Evolutionary conservation across 2,329 filamentous ascomycete genomes (phyloP).

Genomic region (Cadophora sp.): DNA sequence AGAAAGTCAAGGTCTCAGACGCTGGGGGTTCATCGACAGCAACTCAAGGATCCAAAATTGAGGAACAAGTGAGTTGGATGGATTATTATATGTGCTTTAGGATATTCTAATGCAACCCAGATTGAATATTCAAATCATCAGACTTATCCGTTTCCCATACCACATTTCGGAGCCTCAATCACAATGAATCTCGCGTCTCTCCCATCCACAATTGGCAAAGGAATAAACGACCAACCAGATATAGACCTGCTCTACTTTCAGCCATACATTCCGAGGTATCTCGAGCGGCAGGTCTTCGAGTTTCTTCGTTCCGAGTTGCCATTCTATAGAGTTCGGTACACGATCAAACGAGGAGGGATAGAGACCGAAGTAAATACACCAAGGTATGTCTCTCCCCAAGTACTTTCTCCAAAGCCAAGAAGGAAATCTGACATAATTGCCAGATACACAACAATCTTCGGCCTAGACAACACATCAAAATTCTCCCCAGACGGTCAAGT

Average conservation of each 20-base stretch:
- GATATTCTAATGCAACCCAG: slow-evolving; percentile 24
- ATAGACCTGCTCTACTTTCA: slow-evolving; percentile 79
- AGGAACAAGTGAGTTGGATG: slow-evolving; percentile 24
- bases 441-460: slow-evolving; percentile 66
- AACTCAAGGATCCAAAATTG: not conserved
- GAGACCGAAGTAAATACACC: slow-evolving; percentile 66
- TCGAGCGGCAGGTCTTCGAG: slow-evolving; percentile 67
- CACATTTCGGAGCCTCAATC: slow-evolving; percentile 50
- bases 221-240: slow-evolving; percentile 71
- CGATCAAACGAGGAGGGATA: slow-evolving; percentile 68
- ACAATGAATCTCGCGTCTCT: slow-evolving; percentile 50
- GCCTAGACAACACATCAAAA: slow-evolving; percentile 65
- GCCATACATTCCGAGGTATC: slow-evolving; percentile 68
- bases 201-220: slow-evolving; percentile 59
- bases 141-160: slow-evolving; percentile 59
- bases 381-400: slow-evolving; percentile 46
- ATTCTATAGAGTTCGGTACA: slow-evolving; percentile 79
- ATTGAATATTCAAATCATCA: slow-evolving; percentile 48
- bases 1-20: slow-evolving; percentile 47
- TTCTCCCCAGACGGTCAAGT: slow-evolving; percentile 58
- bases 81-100: not conserved
- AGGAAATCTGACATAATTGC: no score
- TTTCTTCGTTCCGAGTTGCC: slow-evolving; percentile 75
- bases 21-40: not conserved
- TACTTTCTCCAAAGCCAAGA: not conserved